Percentiles rank a stretch among this genome's conserved stretches.
Conservation (phyloP, 2,329 filamentous ascomycete species). For the Ophiostoma angusticollis region DNA sequence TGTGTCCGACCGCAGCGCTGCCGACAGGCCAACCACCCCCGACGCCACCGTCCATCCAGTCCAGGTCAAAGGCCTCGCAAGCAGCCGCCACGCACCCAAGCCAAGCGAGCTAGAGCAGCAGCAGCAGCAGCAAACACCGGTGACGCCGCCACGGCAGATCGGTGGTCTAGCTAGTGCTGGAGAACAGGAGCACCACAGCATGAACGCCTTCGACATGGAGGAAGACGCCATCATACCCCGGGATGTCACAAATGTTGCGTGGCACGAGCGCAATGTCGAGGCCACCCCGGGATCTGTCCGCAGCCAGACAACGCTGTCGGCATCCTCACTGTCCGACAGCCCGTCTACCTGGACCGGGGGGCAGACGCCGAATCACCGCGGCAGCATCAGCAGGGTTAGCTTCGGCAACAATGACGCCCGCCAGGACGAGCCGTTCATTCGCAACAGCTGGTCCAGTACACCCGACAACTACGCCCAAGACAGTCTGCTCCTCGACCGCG, state of each 20-base stretch:
- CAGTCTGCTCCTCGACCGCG: constrained; percentile 7
- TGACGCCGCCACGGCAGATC: constrained; percentile 9
- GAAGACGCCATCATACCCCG: constrained; percentile 16
- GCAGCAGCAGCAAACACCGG: constrained; percentile 5
- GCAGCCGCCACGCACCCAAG: constrained; percentile 17
- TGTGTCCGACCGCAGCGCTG: background rate
- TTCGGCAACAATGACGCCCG: constrained; percentile 7
- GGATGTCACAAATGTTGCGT: constrained; percentile 22
- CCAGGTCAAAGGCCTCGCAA: constrained; percentile 15
- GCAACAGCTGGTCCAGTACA: constrained; percentile 20
- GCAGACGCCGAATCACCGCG: background rate
- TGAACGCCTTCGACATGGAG: constrained; percentile 8
- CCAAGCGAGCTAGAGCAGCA: background rate
- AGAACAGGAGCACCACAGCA: no score
- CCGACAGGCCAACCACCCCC: background rate
- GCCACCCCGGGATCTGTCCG: constrained; percentile 23
- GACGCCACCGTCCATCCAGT: background rate
- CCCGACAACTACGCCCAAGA: constrained; percentile 11
- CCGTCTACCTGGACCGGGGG: constrained; percentile 2
- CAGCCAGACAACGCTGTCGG: constrained; percentile 25
- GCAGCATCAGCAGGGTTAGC: background rate
- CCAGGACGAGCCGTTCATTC: constrained; percentile 22
- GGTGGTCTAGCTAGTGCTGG: constrained; percentile 2
- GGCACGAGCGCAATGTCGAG: constrained; percentile 18
- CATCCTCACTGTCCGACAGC: constrained; percentile 18